Base-by-base conservation (phyloP, 306 rosid species). In the Styphnolobium japonicum region DNA sequence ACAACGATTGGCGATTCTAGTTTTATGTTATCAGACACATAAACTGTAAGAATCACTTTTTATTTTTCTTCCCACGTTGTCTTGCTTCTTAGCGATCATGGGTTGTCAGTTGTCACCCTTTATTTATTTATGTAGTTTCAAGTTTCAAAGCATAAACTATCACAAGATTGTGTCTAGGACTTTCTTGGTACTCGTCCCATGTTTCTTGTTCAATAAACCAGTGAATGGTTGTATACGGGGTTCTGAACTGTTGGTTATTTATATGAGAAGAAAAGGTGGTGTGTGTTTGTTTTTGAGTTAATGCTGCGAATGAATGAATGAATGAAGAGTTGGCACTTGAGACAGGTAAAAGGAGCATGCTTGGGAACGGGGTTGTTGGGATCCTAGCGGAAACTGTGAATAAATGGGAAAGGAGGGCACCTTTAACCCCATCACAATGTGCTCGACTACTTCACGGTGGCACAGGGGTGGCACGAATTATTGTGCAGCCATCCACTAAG, bases 391-490 rank as follows among this genome's bases (percentile, higher is more conserved):
- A 95, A 84, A 67, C 98, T 12, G 85, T 80, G 58, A 88, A 92
- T 64, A 95, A 95, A 83, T 95, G 98, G 98, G 98, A 95, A 51
- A 91, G 98, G 81, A 92, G 98, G 81, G 92, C 83, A 25, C 98
- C 98, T 65, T 76, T 95, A 63, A 81, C 97, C 10, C 98, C 98
- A 18, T 88, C 91, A 56, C 98, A 95, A 88, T 95, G 98, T 76
- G 98, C 98, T 72, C 82, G 93, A 53, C 82, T 95, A 8, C 94
- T 95, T 55, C 90, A 82, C 33, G 85, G 87, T 11, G 92, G 93
- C 5, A 90, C 87, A 11, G 91, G 92, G 25, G 92, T 95, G 22
- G 80, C 93, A 6, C 81, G 88, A 68, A 91, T 95, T 18, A 83
- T 95, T 49, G 91, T 95, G 73, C 98, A 95, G 73, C 97, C 98